Evolutionary conservation across 225 moss, liverwort and hornwort species (phyloP).

Genomic region (Polytrichum formosum): DNA sequence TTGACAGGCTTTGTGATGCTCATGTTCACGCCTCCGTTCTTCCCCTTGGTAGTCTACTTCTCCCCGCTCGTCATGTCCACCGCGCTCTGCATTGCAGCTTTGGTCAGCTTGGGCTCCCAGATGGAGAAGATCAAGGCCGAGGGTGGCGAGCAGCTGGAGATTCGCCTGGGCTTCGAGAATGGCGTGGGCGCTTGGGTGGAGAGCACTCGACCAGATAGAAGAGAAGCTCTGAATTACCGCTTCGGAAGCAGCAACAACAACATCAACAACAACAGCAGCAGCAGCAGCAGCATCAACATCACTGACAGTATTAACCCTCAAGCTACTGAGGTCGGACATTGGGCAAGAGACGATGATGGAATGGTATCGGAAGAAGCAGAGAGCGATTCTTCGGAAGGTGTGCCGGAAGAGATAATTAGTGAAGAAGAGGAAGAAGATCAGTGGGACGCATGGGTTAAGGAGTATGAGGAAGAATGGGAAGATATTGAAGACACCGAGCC

Average conservation of each 20-base stretch:
- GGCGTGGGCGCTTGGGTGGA: conserved; percentile 41
- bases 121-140: conserved; percentile 66
- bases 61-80: conserved; percentile 91
- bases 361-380: background rate
- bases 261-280: conserved; percentile 11
- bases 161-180: conserved; percentile 26
- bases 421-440: conserved; percentile 38
- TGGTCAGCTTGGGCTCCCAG: conserved; percentile 71
- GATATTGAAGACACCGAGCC: conserved; percentile 7
- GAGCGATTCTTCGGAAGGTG: background rate
- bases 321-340: background rate
- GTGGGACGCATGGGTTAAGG: conserved; percentile 55
- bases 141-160: conserved; percentile 39
- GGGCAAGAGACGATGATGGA: background rate
- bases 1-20: conserved; percentile 66
- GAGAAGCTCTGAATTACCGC: conserved; percentile 14
- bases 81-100: conserved; percentile 73
- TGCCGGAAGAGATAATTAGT: no score
- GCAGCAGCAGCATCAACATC: conserved; percentile 3
- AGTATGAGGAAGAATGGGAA: conserved; percentile 49
- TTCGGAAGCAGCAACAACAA: conserved; percentile 17
- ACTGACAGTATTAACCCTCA: conserved; percentile 13
- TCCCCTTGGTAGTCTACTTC: conserved; percentile 77
- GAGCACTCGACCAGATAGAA: conserved; percentile 14
- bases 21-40: conserved; percentile 89